Evolutionary conservation across 306 rosid genomes (phyloP), one percentile per base, ranked within the genome.

Genomic region (Begonia masoniana): DNA sequence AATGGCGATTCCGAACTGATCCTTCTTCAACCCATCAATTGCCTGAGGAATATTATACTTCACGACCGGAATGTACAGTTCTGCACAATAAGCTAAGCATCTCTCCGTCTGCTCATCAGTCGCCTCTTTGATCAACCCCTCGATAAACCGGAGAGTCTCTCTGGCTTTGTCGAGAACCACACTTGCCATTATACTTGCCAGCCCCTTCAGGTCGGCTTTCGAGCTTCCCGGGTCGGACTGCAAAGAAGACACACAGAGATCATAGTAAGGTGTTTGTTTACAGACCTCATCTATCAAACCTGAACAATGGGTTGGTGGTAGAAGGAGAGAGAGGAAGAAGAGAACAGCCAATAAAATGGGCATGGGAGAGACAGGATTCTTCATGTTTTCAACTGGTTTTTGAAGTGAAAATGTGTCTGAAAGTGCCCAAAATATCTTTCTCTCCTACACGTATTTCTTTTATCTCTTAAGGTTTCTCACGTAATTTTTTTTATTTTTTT

Each of bases 41-140:
- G 94, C 89, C 54, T 87, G 91, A 6, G 96, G 94, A 1, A 87
- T 72, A 65, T 60, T 87, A 54, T 72, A 87, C 46, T 73, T 87
- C 59, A 87, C 96, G 10, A 78, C 68, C 3, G 87, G 96, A 11
- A 87, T 83, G 54, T 80, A 87, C 42, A 82, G 57, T 59, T 87
- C 89, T 13, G 94, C 96, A 52, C 94, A 87, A 69, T 69, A 67
- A 8, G 96, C 94, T 66, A 87, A 52, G 13, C 78, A 63, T 42
- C 72, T 77, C 72, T 87, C 85, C 51, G 78, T 21, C 6, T 73
- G 47, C 52, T 50, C 19, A 50, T 50, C 54, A 15, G 79, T 36
- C 15, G 76, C 62, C 0, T 69, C 59, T 55, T 78, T 78, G 8
- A 75, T 72, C 12, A 80, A 47, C 12, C 58, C 72, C 10, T 78